Evolutionary conservation across 2,329 filamentous ascomycete species (phyloP).

Genomic region (Lachnellula suecica): DNA sequence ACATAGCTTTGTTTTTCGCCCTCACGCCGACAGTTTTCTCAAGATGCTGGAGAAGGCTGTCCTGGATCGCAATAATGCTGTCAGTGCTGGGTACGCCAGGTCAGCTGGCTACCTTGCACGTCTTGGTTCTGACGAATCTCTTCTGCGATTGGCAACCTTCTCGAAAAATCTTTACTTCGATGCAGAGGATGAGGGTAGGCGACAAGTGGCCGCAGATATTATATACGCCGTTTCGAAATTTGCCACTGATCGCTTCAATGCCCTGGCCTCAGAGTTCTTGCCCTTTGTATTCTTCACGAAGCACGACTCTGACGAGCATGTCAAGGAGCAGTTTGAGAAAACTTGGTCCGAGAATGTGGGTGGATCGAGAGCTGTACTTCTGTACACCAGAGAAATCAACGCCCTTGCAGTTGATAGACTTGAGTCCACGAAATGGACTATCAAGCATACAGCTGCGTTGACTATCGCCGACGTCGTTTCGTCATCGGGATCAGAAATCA

Average conservation of each 20-base stretch:
- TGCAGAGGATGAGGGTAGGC: slow-evolving; percentile 73
- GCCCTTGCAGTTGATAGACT: slow-evolving; percentile 65
- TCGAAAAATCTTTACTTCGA: slow-evolving; percentile 74
- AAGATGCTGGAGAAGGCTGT: slow-evolving; percentile 77
- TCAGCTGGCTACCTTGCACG: slow-evolving; percentile 83
- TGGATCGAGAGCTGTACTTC: slow-evolving; percentile 74
- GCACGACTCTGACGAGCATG: slow-evolving; percentile 80
- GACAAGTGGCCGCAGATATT: slow-evolving; percentile 80
- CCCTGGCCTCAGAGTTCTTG: slow-evolving; percentile 71
- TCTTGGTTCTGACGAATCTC: slow-evolving; percentile 48
- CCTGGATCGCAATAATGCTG: slow-evolving; percentile 90
- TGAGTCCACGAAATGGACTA: slow-evolving; percentile 80
- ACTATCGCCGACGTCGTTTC: slow-evolving; percentile 72
- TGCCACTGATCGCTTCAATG: slow-evolving; percentile 83
- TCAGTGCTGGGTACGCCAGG: slow-evolving; percentile 83
- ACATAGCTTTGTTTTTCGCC: slow-evolving; percentile 71
- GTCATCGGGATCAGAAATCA: slow-evolving; percentile 64
- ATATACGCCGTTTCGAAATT: slow-evolving; percentile 80
- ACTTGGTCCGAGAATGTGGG: slow-evolving; percentile 92
- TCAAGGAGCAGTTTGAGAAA: slow-evolving; percentile 75
- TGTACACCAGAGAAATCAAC: slow-evolving; percentile 84
- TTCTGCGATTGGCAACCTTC: slow-evolving; percentile 50
- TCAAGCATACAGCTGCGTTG: slow-evolving; percentile 86
- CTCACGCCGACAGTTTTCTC: slow-evolving; percentile 74
- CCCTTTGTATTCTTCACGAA: slow-evolving; percentile 88